Conservation (phyloP, 306 rosid species). For the Dalbergia cochinchinensis region DNA sequence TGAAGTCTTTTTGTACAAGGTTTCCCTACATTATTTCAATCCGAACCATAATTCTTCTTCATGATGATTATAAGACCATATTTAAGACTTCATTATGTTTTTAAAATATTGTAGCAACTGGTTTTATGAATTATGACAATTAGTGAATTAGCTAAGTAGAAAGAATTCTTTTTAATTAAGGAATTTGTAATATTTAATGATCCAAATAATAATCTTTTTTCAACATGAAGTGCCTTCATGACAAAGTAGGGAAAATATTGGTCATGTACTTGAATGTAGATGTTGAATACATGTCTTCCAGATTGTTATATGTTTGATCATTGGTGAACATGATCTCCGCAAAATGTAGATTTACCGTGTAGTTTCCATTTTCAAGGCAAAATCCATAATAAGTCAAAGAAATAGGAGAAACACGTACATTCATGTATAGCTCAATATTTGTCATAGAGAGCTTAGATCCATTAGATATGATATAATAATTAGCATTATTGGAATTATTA, state of each 20-base stretch:
- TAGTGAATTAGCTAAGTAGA: not conserved
- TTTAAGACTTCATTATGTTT: too few species aligned
- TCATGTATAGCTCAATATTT: slow-evolving; percentile 57
- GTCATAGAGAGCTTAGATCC: slow-evolving; percentile 36
- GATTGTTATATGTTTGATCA: slow-evolving; percentile 41
- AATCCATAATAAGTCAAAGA: slow-evolving; percentile 71
- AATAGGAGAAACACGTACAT: slow-evolving; percentile 74
- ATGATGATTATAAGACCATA: not conserved
- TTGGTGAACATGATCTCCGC: slow-evolving; percentile 56
- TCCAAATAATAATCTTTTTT: too few species aligned
- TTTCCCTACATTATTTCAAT: slow-evolving; percentile 26
- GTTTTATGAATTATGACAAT: too few species aligned
- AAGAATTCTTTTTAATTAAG: not conserved
- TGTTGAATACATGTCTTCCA: slow-evolving; percentile 61
- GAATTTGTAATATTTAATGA: too few species aligned
- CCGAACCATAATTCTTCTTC: not conserved
- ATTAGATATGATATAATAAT: slow-evolving; percentile 22
- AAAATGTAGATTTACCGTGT: slow-evolving; percentile 60
- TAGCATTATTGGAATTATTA: too few species aligned
- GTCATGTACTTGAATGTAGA: slow-evolving; percentile 60
- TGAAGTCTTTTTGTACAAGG: slow-evolving; percentile 36
- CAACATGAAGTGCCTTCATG: too few species aligned
- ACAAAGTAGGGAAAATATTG: too few species aligned
- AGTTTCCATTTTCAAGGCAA: slow-evolving; percentile 61
- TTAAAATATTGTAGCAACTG: too few species aligned